Conservation (phyloP, 2,329 filamentous ascomycete species). For the Sclerotinia spermophila region DNA sequence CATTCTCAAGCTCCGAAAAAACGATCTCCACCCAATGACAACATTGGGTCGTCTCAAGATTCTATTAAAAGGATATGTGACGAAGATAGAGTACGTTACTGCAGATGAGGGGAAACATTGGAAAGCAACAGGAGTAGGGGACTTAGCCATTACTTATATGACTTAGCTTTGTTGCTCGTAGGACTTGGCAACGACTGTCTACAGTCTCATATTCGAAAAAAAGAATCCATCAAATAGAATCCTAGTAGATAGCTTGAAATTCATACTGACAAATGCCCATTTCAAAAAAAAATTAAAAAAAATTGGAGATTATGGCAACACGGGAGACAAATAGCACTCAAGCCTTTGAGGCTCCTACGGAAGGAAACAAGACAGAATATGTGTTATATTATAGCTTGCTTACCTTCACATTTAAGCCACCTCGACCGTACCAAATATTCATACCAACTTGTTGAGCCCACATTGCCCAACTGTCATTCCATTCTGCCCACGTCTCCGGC, state of each 20-base stretch:
- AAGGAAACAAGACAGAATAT: constrained; percentile 19
- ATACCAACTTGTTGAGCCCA: constrained; percentile 63
- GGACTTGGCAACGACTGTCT: background rate
- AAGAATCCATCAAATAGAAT: background rate
- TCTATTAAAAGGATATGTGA: background rate
- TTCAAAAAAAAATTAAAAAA: background rate
- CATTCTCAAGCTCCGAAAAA: background rate
- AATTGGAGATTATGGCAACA: background rate
- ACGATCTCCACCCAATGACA: background rate
- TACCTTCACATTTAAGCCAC: constrained; percentile 61
- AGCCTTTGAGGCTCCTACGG: background rate
- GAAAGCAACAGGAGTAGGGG: background rate
- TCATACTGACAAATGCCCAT: background rate
- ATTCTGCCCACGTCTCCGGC: constrained; percentile 57
- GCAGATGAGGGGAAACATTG: background rate
- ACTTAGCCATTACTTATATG: background rate
- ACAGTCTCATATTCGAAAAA: background rate
- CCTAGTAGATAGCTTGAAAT: background rate
- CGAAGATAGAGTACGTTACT: background rate
- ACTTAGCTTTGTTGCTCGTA: background rate
- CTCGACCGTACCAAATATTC: constrained; percentile 65
- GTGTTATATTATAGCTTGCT: constrained; percentile 21
- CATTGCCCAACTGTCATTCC: constrained; percentile 61
- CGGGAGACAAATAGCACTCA: background rate
- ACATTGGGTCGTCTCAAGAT: background rate